Base-by-base conservation (phyloP, 1,284 basidiomycete species). In the Ustilago hordei region DNA sequence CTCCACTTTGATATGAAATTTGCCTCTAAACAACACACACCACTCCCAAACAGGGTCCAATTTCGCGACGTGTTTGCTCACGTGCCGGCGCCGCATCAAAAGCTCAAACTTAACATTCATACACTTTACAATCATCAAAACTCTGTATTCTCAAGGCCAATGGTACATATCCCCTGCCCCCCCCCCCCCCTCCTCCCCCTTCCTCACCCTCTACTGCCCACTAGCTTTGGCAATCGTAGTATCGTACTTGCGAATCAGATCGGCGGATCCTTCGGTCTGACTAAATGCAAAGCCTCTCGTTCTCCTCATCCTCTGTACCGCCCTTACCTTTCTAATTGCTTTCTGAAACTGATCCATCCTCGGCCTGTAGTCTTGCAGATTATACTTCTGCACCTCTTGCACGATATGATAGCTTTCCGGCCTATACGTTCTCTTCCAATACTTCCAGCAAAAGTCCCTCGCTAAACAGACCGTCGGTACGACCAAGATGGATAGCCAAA, bases 351-450 rank as follows among this genome's bases (percentile, higher is more conserved):
- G 96, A 87, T 97, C 96, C 88, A 98, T 96, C 65, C 96, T 90
- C 1, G 97, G 97, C 50, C 97, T 89, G 86, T 98, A 98, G 85
- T 99, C 97, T 9, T 95, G 95, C 71, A 98, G 92, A 86, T 98
- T 97, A 89, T 97, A 98, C 88, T 98, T 98, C 54, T 86, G 84
- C 75, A 90, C 89, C 87, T 99, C 97, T 85, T 99, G 96, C 0
- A 96, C 95, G 77, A 99, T 95, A 86, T 99, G 96, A 87, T 98
- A 98, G 17, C 95, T 92, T 55, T 91, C 90, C 0, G 97, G 97
- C 73, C 88, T 88, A 87, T 98, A 98, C 35, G 96, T 96, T 74
- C 96, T 90, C 75, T 68, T 78, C 64, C 77, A 85, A 66, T 81
- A 80, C 55, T 84, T 81, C 84, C 83, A 85, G n/a, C 78, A 61